These are phyloP conservation scores for Ustilago loliicola DNA, from an alignment of 1,284 basidiomycete genomes.

Conservation along the genomic window DNA sequence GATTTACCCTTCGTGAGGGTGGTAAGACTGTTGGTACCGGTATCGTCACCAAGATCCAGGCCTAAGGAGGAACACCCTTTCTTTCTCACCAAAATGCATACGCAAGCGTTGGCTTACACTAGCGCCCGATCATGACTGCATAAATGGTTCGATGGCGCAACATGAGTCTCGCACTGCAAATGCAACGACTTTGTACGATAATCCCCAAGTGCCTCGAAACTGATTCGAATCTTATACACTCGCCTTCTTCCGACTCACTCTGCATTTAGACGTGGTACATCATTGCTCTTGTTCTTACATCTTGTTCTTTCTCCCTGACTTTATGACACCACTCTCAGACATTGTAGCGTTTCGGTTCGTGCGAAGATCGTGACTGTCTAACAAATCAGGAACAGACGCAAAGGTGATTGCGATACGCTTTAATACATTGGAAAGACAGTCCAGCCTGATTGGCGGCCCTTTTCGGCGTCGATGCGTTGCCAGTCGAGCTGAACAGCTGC, in stretches of 20 bases:
- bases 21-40: constrained; percentile 79
- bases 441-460: constrained; percentile 26
- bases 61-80: constrained; percentile 23
- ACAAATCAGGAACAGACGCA: not conserved
- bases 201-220: constrained; percentile 11
- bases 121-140: not conserved
- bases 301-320: constrained; percentile 14
- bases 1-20: constrained; percentile 98
- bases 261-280: constrained; percentile 28
- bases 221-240: constrained; percentile 17
- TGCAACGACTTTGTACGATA: constrained; percentile 45
- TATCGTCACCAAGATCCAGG: constrained; percentile 67
- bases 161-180: not conserved
- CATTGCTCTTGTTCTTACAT: constrained; percentile 15
- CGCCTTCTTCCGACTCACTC: not conserved
- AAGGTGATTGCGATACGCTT: not conserved
- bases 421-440: constrained; percentile 45
- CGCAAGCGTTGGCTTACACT: constrained; percentile 4
- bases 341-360: not conserved
- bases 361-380: not conserved
- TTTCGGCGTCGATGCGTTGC: constrained; percentile 28
- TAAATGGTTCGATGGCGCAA: not conserved
- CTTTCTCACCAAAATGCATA: constrained; percentile 19
- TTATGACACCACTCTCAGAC: constrained; percentile 39
- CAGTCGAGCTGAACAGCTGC: constrained; percentile 24